Evolutionary conservation across 768 basidiomycete genomes (phyloP), one percentile per base, ranked within the genome.

Genomic region (Strobilomyces dryophilus): DNA sequence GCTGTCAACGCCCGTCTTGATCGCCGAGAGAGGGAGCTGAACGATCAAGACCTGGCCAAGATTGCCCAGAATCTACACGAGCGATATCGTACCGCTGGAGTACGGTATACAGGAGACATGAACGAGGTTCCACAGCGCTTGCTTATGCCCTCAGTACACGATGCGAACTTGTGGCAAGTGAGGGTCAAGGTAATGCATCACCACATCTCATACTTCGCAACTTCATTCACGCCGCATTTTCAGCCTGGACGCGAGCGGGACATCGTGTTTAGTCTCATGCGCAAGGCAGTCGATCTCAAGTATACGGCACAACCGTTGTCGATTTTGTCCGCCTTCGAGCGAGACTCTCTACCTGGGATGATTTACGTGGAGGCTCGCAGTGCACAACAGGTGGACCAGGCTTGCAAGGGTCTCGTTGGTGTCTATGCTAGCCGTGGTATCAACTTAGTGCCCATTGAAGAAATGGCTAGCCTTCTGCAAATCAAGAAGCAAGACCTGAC

Each of bases 81-180:
- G 62, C 84, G 94, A 45, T 91, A 95, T 71, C 74, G 76, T 40
- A 81, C 85, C 45, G 75, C 80, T 21, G 80, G 83, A 3, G 79
- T 82, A 47, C 84, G 85, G 40, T 95, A 92, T 63, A 85, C 89
- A 18, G 93, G 92, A 27, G 93, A 95, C 67, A 87, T 91, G 82
- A 95, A 92, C 59, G 87, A 91, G 58, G 84, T 97, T 24, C 95
- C 97, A 2, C 94, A 98, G 64, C 79, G 92, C 15, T 70, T 98
- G 50, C 78, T 98, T 18, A 98, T 99, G 94, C 97, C 97, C 18
- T 92, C 89, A 4, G 92, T 97, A 1, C 88, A 95, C 49, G 97
- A 99, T 67, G 89, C 95, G 11, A 94, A 84, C 67, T 73, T 99
- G 54, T 99, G 95, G 94, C 93, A 94, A 74, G 83, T 98, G 51